Base-by-base conservation (phyloP, 495 filamentous ascomycete genomes). In the Penicillium cataractarum region DNA sequence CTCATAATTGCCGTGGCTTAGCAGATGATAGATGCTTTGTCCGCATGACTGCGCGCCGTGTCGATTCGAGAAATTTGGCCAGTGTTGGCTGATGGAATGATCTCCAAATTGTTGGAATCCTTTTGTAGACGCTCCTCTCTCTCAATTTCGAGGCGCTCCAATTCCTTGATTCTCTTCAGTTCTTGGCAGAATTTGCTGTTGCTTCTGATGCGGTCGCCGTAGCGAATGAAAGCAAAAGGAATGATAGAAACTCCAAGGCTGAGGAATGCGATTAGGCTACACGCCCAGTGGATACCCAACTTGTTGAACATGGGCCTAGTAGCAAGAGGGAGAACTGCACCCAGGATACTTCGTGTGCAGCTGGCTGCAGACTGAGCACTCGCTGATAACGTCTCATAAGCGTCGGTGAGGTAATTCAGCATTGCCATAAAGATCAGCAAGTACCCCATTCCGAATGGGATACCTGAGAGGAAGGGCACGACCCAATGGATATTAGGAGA, bases 401-500 rank as follows among this genome's bases (percentile, higher is more conserved):
- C 77, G 54, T 82, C 79, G 15, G 76, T 76, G 27, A 82, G 69
- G 57, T 81, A 82, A 67, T 81, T 82, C 19, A 78, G 60, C 65
- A 80, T 76, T 4, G 77, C 77, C 78, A 80, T 78, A 68, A 81
- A 82, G 29, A 81, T 81, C 24, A 77, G 59, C 26, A 76, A 65
- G 31, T 78, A 74, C 12, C 76, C 78, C 57, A 77, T 71, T 33
- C 78, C 77, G 50, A 78, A 80, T 7, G 72, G 67, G 32, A 77
- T 71, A 3, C 76, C 75, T 6, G 74, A 76, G 1, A 74, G 58
- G 65, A 77, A 74, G 8, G 76, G 77, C 1, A 76, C 70, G 12
- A 76, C 74, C 77, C 77, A 79, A 56, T 74, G 76, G 44, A 77
- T 75, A 39, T 68, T 66, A 2, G 67, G 60, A n/a, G 69, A 73